Evolutionary conservation across 2,329 filamentous ascomycete genomes (phyloP), one percentile per base, ranked within the genome.

Genomic region (Fusarium sp.): DNA sequence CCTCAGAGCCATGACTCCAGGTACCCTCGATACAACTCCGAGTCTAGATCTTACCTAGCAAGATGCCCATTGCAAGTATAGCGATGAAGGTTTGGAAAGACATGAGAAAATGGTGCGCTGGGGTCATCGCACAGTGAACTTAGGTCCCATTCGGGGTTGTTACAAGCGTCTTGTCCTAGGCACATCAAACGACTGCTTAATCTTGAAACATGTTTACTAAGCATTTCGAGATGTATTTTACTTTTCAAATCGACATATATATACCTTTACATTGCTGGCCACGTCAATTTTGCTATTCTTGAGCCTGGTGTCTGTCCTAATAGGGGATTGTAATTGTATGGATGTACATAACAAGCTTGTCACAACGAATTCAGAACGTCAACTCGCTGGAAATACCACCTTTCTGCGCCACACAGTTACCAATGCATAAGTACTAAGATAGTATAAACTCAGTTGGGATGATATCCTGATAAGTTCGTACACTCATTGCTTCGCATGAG

Each of bases 11-110:
- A 73, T 59, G 36, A 45, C 31, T 51, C n/a, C 28, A 38, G 54
- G n/a, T 55, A 39, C 31, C 39, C 31, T 31, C 38, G 24, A 44
- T 42, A 36, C 42, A 39, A 39, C 20, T n/a, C 51, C 42, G 26
- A 33, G 31, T 13, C 24, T 70, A 42, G 57, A 56, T 58, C 51
- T 69, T 33, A 31, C 33, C 12, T 69, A 60, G 60, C 44, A 58
- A n/a, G 39, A 51, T 41, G 38, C 10, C 18, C 20, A 31, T 48
- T 47, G 51, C 45, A 70, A 26, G 60, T 51, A 73, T 58, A 66
- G 61, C 45, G 44, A 56, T 59, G 31, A 44, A 58, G 36, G 33
- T 35, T 57, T 26, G 20, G 24, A 35, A 47, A 63, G 33, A 12
- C 24, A 51, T 39, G 12, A n/a, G n/a, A 38, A 38, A 31, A 62